Conservation (phyloP, 768 basidiomycete genomes). For the Termitomyces sp. region DNA sequence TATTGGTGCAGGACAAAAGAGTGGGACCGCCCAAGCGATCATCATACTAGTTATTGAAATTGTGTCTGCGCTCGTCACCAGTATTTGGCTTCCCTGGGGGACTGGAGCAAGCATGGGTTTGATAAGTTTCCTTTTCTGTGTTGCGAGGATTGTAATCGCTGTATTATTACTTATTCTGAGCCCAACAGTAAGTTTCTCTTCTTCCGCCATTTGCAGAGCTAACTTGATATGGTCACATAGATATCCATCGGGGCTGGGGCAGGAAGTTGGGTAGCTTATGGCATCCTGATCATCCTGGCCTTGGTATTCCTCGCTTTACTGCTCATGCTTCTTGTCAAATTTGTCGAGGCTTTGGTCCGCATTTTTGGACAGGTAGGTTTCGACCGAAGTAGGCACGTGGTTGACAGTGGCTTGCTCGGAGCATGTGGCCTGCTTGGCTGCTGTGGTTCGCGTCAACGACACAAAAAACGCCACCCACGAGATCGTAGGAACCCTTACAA, state of each 20-base stretch:
- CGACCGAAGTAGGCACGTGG: slow-evolving; percentile 72
- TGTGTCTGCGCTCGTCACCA: slow-evolving; percentile 79
- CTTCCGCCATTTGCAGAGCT: slow-evolving; percentile 7
- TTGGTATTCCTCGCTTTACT: slow-evolving; percentile 82
- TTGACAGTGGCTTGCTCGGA: slow-evolving; percentile 86
- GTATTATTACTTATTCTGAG: slow-evolving; percentile 89
- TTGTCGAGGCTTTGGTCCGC: slow-evolving; percentile 79
- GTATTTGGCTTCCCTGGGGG: slow-evolving; percentile 95
- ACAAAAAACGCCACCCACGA: slow-evolving; percentile 21
- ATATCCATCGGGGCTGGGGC: slow-evolving; percentile 79
- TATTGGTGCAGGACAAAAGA: slow-evolving; percentile 85
- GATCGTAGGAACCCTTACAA: slow-evolving; percentile 14
- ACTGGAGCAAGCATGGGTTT: slow-evolving; percentile 96
- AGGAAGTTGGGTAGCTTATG: slow-evolving; percentile 91
- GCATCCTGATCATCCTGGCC: slow-evolving; percentile 77
- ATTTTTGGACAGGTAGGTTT: slow-evolving; percentile 76
- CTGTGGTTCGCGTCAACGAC: slow-evolving; percentile 44
- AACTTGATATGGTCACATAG: slow-evolving; percentile 33
- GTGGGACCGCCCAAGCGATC: slow-evolving; percentile 89
- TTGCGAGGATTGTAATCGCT: slow-evolving; percentile 84
- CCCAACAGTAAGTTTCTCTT: slow-evolving; percentile 60
- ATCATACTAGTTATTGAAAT: slow-evolving; percentile 90
- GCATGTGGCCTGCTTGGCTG: slow-evolving; percentile 72
- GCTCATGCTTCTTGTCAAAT: slow-evolving; percentile 79
- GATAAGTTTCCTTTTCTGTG: slow-evolving; percentile 90